Evolutionary conservation across 805 yeast species (phyloP).

Genomic region (Barnettozyma populi): DNA sequence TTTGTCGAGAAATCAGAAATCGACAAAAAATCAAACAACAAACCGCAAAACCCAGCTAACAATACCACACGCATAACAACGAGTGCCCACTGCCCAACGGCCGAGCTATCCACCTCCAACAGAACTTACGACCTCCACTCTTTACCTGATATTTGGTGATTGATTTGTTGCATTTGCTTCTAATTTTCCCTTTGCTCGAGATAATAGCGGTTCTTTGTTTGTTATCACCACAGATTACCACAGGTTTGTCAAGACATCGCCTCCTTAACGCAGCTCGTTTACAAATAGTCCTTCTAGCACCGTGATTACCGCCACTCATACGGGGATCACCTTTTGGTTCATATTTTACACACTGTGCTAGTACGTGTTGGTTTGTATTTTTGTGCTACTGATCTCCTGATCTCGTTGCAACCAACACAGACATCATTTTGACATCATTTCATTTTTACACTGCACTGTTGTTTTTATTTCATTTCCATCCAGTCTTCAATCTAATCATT

Average conservation of each 20-base stretch:
- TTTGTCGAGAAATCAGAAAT: not conserved
- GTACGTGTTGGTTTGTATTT: not conserved
- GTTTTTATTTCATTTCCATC: not conserved
- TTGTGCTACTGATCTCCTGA: not conserved
- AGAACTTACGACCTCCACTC: not conserved
- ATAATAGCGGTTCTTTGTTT: not conserved
- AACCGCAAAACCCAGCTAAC: not conserved
- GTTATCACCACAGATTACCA: not conserved
- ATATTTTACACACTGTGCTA: not conserved
- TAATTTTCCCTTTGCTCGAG: not conserved
- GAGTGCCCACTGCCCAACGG: not conserved
- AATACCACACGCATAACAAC: not conserved
- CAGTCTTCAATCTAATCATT: not conserved
- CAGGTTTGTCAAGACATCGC: not conserved
- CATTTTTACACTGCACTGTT: conserved; percentile 3
- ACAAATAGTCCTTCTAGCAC: not conserved
- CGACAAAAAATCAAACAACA: conserved; percentile 1
- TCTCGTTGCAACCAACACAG: not conserved
- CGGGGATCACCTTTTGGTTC: not conserved
- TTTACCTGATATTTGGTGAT: not conserved
- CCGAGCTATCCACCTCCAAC: not conserved
- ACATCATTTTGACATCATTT: conserved; percentile 1
- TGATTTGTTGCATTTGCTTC: not conserved
- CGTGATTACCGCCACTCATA: not conserved
- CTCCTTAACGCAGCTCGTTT: not conserved